phyloP scores from a whole-genome alignment of 345 rosid genomes.

The Anastatica hierochuntica region DNA sequence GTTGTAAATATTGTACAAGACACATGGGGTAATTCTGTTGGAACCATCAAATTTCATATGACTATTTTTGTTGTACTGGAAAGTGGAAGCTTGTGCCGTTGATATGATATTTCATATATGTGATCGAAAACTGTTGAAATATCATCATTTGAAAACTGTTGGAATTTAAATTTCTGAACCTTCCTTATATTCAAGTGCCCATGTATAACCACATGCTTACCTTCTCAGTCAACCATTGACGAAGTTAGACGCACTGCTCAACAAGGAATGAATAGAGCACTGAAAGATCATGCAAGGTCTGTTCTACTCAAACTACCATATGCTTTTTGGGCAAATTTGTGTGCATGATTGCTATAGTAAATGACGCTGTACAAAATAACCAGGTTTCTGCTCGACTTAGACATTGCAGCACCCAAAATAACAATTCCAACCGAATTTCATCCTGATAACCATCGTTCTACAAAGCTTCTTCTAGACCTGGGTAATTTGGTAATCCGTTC shows the following conservation, averaged over 20 bases:
- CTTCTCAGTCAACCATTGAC: constrained; percentile 81
- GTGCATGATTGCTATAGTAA: constrained; percentile 1
- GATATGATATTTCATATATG: neutral
- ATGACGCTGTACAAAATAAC: constrained; percentile 20
- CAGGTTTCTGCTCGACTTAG: constrained; percentile 93
- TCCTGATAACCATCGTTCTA: constrained; percentile 57
- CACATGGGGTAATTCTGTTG: neutral
- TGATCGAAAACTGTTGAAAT: neutral
- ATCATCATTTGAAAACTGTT: neutral
- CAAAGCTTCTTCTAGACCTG: constrained; percentile 90
- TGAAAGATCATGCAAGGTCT: constrained; percentile 88
- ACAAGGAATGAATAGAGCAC: constrained; percentile 77
- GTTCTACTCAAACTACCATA: constrained; percentile 12
- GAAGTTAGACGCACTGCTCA: constrained; percentile 95
- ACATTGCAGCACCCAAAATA: constrained; percentile 97
- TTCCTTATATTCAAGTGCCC: neutral
- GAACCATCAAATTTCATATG: neutral
- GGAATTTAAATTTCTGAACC: constrained; percentile 1
- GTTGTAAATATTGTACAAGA: neutral
- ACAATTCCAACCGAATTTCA: constrained; percentile 88
- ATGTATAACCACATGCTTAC: constrained; percentile 9
- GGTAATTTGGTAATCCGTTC: constrained; percentile 89
- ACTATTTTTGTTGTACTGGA: neutral
- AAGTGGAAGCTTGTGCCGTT: neutral
- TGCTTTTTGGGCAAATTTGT: constrained; percentile 6